Evolutionary conservation across 2,329 filamentous ascomycete species (phyloP).

Genomic region (Aspergillus niger): DNA sequence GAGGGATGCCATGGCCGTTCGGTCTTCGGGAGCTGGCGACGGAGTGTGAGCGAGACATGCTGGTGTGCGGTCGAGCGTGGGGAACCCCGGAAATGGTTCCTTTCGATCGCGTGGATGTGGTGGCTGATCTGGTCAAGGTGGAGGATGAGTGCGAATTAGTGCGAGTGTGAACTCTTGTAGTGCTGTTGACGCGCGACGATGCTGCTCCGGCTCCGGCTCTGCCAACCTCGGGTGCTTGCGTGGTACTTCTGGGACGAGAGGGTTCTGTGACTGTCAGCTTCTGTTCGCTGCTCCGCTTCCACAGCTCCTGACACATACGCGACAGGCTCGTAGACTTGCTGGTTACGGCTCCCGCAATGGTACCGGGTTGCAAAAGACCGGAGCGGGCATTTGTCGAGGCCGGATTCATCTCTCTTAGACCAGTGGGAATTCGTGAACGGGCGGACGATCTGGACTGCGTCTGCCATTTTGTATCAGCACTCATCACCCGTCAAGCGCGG

Average conservation of each 20-base stretch:
- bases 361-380: constrained; percentile 47
- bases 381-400: constrained; percentile 56
- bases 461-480: constrained; percentile 21
- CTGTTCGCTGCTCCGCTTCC: not conserved
- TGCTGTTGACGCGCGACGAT: constrained; percentile 33
- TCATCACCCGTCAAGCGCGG: not conserved
- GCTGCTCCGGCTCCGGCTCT: constrained; percentile 27
- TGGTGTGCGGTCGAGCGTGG: constrained; percentile 48
- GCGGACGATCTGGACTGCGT: constrained; percentile 28
- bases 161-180: constrained; percentile 46
- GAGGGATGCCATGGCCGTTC: constrained; percentile 45
- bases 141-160: constrained; percentile 40
- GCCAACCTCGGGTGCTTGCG: constrained; percentile 49
- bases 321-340: constrained; percentile 54
- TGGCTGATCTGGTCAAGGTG: constrained; percentile 39
- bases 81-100: constrained; percentile 57
- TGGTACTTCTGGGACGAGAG: constrained; percentile 51
- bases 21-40: constrained; percentile 54
- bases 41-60: constrained; percentile 53
- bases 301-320: constrained; percentile 26
- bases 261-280: constrained; percentile 45
- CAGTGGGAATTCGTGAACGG: constrained; percentile 36
- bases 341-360: constrained; percentile 42
- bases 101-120: constrained; percentile 49
- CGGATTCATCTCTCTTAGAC: constrained; percentile 54